Conservation (phyloP, 331 rosid species). For the Acacia concinna region DNA sequence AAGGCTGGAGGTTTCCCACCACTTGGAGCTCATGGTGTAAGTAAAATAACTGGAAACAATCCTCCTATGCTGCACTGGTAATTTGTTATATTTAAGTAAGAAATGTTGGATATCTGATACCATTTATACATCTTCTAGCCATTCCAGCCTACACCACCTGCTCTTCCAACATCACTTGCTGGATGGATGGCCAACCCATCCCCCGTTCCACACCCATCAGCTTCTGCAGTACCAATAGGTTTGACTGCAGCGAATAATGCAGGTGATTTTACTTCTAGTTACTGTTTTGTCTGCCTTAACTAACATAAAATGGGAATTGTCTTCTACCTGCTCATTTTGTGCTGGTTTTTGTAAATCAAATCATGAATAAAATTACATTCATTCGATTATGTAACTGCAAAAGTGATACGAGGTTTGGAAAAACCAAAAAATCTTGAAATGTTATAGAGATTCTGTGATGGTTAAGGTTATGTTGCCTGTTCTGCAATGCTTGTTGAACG, state of each 20-base stretch:
- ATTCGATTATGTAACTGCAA: constrained; percentile 11
- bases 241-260: constrained; percentile 71
- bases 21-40: constrained; percentile 91
- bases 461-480: not conserved
- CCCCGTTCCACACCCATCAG: constrained; percentile 87
- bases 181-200: constrained; percentile 98
- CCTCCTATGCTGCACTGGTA: not conserved
- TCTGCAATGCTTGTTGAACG: not conserved
- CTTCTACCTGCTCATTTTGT: constrained; percentile 15
- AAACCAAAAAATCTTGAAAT: constrained; percentile 15
- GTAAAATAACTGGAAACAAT: constrained; percentile 35
- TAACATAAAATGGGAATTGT: constrained; percentile 11
- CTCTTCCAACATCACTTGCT: constrained; percentile 85
- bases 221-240: constrained; percentile 90
- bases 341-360: constrained; percentile 13
- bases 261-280: constrained; percentile 46
- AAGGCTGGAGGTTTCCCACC: constrained; percentile 92
- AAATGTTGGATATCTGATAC: constrained; percentile 34
- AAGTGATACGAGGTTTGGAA: not conserved
- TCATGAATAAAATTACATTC: constrained; percentile 9
- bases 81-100: constrained; percentile 4
- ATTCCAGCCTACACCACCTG: constrained; percentile 85
- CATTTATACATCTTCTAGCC: constrained; percentile 58
- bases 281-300: not conserved
- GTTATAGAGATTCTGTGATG: not conserved